These are phyloP conservation scores for Trametes coccinea DNA, from an alignment of 768 basidiomycete species.

Conservation along the genomic window DNA sequence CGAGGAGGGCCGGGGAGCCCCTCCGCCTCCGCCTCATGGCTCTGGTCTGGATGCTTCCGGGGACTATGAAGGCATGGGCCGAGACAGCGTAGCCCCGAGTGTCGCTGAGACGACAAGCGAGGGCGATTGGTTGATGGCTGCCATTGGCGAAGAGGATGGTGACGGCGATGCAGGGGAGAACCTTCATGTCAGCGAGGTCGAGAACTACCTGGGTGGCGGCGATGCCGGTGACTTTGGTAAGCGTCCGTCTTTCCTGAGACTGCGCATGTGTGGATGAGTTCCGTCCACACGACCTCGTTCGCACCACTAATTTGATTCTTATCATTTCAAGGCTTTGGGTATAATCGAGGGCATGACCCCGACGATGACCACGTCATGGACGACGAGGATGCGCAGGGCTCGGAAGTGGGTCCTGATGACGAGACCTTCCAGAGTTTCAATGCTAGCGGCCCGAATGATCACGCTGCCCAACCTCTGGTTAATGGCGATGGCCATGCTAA, in stretches of 20 bases:
- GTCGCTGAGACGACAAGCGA: constrained; percentile 65
- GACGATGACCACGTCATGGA: constrained; percentile 24
- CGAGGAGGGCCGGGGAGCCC: constrained; percentile 69
- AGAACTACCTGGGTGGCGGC: constrained; percentile 26
- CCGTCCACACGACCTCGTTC: constrained; percentile 41
- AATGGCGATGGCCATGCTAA: constrained; percentile 18
- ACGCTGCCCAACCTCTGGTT: constrained; percentile 16
- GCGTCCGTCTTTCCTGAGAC: constrained; percentile 28
- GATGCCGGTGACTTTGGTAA: constrained; percentile 37
- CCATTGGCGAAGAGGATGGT: constrained; percentile 58
- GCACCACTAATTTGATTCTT: constrained; percentile 57
- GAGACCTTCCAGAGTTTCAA: constrained; percentile 18
- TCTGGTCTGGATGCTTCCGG: constrained; percentile 51
- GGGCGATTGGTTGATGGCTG: constrained; percentile 88
- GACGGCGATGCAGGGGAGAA: constrained; percentile 26
- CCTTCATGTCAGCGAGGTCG: constrained; percentile 23
- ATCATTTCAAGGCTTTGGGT: constrained; percentile 53
- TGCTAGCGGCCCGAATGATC: constrained; percentile 14
- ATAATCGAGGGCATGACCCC: constrained; percentile 35
- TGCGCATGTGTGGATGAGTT: constrained; percentile 32
- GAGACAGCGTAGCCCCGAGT: constrained; percentile 66
- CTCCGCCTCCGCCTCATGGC: constrained; percentile 56
- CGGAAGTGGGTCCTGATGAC: constrained; percentile 24
- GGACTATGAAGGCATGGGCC: constrained; percentile 42
- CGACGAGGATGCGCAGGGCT: constrained; percentile 27